Evolutionary conservation across 345 rosid species (phyloP).

Genomic region (Boechera stricta): DNA sequence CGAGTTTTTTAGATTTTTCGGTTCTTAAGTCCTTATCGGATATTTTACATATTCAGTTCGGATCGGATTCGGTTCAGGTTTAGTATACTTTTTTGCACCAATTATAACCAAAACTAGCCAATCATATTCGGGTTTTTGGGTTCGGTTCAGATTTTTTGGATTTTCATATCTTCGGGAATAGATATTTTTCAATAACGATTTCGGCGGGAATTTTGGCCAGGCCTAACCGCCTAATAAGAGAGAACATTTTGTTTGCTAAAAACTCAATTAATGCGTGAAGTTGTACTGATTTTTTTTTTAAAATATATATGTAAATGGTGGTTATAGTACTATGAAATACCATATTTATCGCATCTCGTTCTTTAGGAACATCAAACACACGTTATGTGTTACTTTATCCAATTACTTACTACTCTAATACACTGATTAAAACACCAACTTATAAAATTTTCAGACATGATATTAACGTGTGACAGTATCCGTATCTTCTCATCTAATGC

Average conservation of each 20-base stretch:
- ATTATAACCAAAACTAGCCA: no score
- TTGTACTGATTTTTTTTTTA: background rate
- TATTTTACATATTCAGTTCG: no score
- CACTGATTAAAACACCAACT: slow-evolving; percentile 17
- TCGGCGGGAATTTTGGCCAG: no score
- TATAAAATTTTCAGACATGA: background rate
- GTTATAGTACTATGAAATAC: background rate
- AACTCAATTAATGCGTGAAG: background rate
- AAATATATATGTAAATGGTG: background rate
- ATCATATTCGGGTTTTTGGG: no score
- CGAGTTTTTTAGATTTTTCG: no score
- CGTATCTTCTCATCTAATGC: slow-evolving; percentile 18
- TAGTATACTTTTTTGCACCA: no score
- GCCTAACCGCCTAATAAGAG: no score
- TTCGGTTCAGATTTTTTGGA: no score
- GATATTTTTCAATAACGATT: no score
- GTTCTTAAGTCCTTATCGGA: no score
- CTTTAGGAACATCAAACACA: background rate
- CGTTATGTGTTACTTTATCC: background rate
- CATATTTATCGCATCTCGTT: slow-evolving; percentile 13
- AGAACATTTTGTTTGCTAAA: slow-evolving; percentile 12
- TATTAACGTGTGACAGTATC: background rate
- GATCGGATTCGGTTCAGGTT: no score
- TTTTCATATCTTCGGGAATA: no score
- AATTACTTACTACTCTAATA: background rate